Conservation (phyloP, 257 asterid species). For the Mitragyna speciosa region DNA sequence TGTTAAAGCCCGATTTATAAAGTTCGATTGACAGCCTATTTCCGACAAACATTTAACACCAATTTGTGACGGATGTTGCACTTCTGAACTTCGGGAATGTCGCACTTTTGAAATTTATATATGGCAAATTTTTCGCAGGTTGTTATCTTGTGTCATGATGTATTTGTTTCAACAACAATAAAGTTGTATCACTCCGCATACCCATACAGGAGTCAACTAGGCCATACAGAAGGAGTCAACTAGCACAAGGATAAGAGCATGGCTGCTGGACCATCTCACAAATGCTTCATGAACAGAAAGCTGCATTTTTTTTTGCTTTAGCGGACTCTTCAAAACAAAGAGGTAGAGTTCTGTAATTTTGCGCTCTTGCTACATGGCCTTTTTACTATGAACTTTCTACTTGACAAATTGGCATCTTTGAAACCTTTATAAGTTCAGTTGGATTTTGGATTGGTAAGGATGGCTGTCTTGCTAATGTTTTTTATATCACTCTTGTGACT, state of each 20-base stretch:
- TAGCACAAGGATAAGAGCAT: neutral
- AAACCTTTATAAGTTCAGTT: neutral
- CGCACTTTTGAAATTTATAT: neutral
- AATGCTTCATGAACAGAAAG: neutral
- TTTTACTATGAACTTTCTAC: neutral
- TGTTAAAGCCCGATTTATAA: too few relatives aligned
- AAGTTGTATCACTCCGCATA: neutral
- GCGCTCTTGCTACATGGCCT: neutral
- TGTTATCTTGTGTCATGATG: neutral
- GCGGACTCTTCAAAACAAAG: neutral
- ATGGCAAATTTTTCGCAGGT: neutral
- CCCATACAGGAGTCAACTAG: neutral
- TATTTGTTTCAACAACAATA: neutral
- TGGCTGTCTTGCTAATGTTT: neutral
- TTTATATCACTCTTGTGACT: neutral
- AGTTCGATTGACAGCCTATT: too few relatives aligned
- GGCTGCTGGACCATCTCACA: neutral
- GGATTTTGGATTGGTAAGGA: neutral
- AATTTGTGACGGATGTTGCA: neutral
- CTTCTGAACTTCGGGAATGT: too few relatives aligned
- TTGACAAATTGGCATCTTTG: neutral
- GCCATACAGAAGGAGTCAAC: neutral
- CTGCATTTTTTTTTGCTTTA: neutral
- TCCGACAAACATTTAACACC: neutral
- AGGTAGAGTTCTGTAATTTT: neutral